phyloP scores from a whole-genome alignment of 2,329 filamentous ascomycete genomes.

The Calonectria leucothoes region DNA sequence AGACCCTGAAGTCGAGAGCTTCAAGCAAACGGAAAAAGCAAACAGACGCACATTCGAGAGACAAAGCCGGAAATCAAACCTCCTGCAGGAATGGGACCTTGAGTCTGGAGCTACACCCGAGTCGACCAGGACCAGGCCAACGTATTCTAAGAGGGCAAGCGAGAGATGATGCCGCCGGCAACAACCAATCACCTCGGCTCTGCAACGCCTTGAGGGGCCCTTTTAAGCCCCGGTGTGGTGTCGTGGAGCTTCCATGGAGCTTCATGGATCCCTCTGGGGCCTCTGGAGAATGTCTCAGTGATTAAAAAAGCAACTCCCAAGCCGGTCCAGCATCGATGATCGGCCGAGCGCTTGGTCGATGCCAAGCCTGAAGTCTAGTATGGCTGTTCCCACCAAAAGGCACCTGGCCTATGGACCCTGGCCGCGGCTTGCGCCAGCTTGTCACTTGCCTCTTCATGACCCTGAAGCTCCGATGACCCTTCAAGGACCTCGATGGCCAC shows the following conservation, averaged over 20 bases:
- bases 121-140: not conserved
- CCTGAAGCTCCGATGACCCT: not conserved
- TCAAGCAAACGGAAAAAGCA: conserved; percentile 3
- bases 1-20: conserved; percentile 11
- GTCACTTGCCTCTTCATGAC: not conserved
- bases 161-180: conserved; percentile 16
- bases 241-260: conserved; percentile 1
- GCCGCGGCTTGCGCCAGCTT: conserved; percentile 17
- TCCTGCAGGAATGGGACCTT: conserved; percentile 13
- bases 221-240: not conserved
- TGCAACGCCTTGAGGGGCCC: conserved; percentile 2
- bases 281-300: not conserved
- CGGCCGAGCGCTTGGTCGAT: conserved; percentile 10
- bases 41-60: conserved; percentile 10
- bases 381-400: conserved; percentile 8
- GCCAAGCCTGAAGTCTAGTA: conserved; percentile 7
- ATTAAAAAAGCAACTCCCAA: not conserved
- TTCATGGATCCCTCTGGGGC: not conserved
- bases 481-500: not conserved
- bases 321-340: not conserved
- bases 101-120: not conserved
- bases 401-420: not conserved
- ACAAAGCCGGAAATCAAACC: conserved; percentile 1
- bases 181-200: not conserved
- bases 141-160: not conserved